Conservation (phyloP, 306 rosid genomes). For the Cicer judaicum region DNA sequence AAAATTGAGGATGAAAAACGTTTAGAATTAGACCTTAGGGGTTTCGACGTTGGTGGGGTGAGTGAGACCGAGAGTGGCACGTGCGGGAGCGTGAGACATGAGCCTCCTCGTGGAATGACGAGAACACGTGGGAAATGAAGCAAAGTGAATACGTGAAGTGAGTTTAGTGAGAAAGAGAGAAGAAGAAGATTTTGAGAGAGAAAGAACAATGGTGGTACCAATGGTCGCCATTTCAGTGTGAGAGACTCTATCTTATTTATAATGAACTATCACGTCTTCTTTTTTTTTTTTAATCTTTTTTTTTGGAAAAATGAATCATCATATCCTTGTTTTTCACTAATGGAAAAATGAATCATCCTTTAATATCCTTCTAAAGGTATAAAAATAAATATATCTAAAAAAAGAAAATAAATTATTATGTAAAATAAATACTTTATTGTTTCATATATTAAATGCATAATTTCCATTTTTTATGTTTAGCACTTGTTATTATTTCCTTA, state of each 20-base stretch:
- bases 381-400: too few species aligned
- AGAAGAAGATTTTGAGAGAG: constrained; percentile 51
- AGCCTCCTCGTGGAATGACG: constrained; percentile 48
- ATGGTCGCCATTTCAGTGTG: constrained; percentile 63
- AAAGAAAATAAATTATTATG: too few species aligned
- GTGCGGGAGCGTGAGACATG: constrained; percentile 83
- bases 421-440: too few species aligned
- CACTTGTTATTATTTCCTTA: too few species aligned
- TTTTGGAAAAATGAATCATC: constrained; percentile 31
- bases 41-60: constrained; percentile 59
- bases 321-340: too few species aligned
- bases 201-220: constrained; percentile 45
- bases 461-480: too few species aligned
- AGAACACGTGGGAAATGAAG: constrained; percentile 46
- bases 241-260: constrained; percentile 55
- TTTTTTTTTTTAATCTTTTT: too few species aligned
- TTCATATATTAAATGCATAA: too few species aligned
- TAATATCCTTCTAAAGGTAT: too few species aligned
- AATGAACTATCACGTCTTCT: constrained; percentile 38
- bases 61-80: constrained; percentile 91
- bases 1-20: not conserved
- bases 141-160: constrained; percentile 50
- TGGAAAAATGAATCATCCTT: too few species aligned
- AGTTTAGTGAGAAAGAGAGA: constrained; percentile 50
- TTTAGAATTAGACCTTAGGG: constrained; percentile 57